These are phyloP conservation scores for Peronospora destructor DNA, from an alignment of 352 stramenopile species.

Conservation along the genomic window DNA sequence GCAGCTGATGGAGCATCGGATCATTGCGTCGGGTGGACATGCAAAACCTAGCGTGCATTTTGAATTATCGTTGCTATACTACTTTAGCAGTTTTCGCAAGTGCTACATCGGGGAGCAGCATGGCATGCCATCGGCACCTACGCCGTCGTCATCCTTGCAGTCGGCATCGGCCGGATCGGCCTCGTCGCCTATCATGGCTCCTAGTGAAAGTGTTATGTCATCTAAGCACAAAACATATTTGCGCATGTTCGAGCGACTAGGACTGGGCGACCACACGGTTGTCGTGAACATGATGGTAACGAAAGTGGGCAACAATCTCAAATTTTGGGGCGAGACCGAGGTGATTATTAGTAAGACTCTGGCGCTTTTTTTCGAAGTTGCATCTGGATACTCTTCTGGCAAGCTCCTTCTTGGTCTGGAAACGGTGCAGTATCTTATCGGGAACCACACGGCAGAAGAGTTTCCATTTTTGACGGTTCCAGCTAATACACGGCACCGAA, in stretches of 20 bases:
- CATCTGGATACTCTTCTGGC: slow-evolving; percentile 92
- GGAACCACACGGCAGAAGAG: slow-evolving; percentile 94
- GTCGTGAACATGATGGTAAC: slow-evolving; percentile 98
- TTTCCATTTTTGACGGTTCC: slow-evolving; percentile 95
- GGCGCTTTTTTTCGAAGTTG: slow-evolving; percentile 95
- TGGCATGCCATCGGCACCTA: slow-evolving; percentile 73
- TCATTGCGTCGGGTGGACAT: slow-evolving; percentile 83
- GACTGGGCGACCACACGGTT: slow-evolving; percentile 93
- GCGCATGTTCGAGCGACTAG: slow-evolving; percentile 96
- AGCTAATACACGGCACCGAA: slow-evolving; percentile 92
- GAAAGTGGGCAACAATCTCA: slow-evolving; percentile 98
- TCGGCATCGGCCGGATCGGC: slow-evolving; percentile 12
- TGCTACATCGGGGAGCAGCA: slow-evolving; percentile 90
- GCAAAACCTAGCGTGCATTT: slow-evolving; percentile 89
- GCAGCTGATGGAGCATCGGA: slow-evolving; percentile 92
- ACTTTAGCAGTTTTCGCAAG: slow-evolving; percentile 92
- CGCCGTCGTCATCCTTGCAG: slow-evolving; percentile 46
- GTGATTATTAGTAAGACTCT: slow-evolving; percentile 95
- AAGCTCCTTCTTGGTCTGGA: slow-evolving; percentile 97
- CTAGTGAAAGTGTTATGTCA: slow-evolving; percentile 59
- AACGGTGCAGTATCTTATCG: slow-evolving; percentile 95
- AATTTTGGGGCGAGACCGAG: slow-evolving; percentile 95
- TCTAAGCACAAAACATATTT: slow-evolving; percentile 94
- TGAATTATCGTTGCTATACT: slow-evolving; percentile 93
- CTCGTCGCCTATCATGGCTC: slow-evolving; percentile 81